phyloP scores from a whole-genome alignment of 148 eudicot species.

The Limonium bicolor region DNA sequence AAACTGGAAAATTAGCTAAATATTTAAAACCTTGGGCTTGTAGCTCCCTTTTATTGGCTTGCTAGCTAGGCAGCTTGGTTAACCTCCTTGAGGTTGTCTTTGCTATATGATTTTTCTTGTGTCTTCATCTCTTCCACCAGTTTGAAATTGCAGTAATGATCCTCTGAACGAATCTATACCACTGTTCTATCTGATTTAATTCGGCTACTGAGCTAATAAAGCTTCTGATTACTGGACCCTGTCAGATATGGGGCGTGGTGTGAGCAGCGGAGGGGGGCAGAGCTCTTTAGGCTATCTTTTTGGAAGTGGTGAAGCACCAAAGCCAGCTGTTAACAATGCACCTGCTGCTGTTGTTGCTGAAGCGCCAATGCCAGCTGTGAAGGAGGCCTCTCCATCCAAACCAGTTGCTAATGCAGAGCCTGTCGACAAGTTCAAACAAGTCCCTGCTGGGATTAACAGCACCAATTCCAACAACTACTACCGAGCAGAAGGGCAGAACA shows the following conservation, averaged over 20 bases:
- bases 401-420: slow-evolving; percentile 22
- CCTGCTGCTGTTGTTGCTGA: slow-evolving; percentile 16
- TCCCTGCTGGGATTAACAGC: slow-evolving; percentile 69
- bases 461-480: slow-evolving; percentile 44
- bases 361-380: slow-evolving; percentile 21
- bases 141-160: no score
- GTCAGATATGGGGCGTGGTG: slow-evolving; percentile 66
- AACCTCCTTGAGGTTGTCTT: neutral
- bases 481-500: slow-evolving; percentile 81
- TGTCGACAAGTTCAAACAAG: slow-evolving; percentile 29
- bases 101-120: neutral
- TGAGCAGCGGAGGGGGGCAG: slow-evolving; percentile 89
- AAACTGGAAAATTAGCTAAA: no score
- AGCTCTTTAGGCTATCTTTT: slow-evolving; percentile 77
- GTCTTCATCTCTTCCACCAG: neutral
- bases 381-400: slow-evolving; percentile 23
- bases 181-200: neutral
- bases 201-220: neutral
- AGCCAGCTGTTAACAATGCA: slow-evolving; percentile 22
- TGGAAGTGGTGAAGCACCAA: slow-evolving; percentile 66
- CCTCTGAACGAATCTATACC: no score
- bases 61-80: neutral
- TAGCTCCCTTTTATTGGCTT: no score
- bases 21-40: no score
- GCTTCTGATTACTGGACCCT: neutral